Base-by-base conservation (phyloP, 1,139 yeast species). In the Diutina siamensis region DNA sequence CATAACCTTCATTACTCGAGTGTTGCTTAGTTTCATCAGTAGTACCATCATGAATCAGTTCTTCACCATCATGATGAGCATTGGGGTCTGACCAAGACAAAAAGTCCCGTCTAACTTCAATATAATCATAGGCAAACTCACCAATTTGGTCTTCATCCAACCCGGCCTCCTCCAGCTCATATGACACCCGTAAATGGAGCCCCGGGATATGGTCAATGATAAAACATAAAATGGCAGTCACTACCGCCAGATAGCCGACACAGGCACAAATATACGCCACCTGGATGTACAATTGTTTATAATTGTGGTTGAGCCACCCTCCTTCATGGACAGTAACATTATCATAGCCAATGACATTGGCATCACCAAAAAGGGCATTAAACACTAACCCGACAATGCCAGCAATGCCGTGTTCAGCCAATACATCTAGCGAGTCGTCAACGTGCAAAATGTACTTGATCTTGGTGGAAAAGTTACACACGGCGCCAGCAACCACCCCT, bases 361-460 rank as follows among this genome's bases (percentile, higher is more conserved):
- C 76, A 8, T 89, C 86, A 13, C 87, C 97, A 58, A 92, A 88
- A 3, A 92, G 59, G 0, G 88, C 97, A 60, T 89, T 89, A 67
- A 87, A 88, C 13, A 92, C 50, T 44, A 89, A 72, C 0, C 98
- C 97, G 45, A 92, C 74, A 45, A 88, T 73, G 34, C 98, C 98
- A 0, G 97, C 97, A 57, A 92, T 74, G 47, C 96, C 97, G 82
- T 92, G 98, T 78, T 89, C 97, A 20, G 97, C 97, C 61, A 92
- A 75, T 45, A 89, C 83, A 81, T 92, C 97, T 57, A 92, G 72
- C 3, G 97, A 82, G 64, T 92, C 98, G 62, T 92, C 97, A 48
- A 88, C 92, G 50, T 74, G 75, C 47, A 83, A 68, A 50, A 86
- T 64, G 60, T 84, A 87, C 66, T 92, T 92, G 62, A 92, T 67